Evolutionary conservation across 2,329 filamentous ascomycete species (phyloP), one percentile per base, ranked within the genome.

Genomic region (Alternaria viburni): DNA sequence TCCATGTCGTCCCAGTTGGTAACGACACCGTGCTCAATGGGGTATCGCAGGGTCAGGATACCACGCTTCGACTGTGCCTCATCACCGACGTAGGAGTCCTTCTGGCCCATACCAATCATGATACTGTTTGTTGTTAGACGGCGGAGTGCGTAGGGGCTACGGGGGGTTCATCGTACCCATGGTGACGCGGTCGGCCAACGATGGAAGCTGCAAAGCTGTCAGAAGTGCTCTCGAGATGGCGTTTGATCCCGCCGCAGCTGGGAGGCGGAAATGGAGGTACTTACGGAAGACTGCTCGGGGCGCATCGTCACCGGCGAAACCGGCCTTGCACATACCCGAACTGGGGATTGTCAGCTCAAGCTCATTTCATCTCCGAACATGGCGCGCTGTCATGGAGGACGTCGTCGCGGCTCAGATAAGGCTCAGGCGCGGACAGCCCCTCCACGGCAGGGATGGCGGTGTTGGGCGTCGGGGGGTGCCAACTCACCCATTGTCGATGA

Each of bases 1-100:
- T 98, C 96, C 96, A 98, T 98, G 86, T 98, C 96, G 85, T 99
- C 96, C 96, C 96, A 99, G 93, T 98, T 98, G 87, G 96, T 99
- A 83, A 99, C 96, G 80, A 99, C 96, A 96, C 96, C 96, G 91
- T 99, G 96, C 90, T 99, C 96, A 84, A 99, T 99, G 83, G 96
- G 96, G 87, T 99, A 99, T 88, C 96, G 91, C 83, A 99, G 90
- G 72, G 95, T 98, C 79, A 99, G 90, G 87, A 99, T 98, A 97
- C 96, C 96, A 96, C 96, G 95, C 94, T 99, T 99, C 83, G 96
- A 99, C 89, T 99, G 96, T 87, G 96, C 96, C 89, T 99, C 96
- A 87, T 99, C 96, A 89, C 96, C 96, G 79, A 99, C 96, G 83
- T 99, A 99, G 71, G 96, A 98, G 90, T 99, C 96, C 89, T 99